Evolutionary conservation across 139 green algal genomes (phyloP), one percentile per base, ranked within the genome.

Genomic region (Coelastrella sp.): DNA sequence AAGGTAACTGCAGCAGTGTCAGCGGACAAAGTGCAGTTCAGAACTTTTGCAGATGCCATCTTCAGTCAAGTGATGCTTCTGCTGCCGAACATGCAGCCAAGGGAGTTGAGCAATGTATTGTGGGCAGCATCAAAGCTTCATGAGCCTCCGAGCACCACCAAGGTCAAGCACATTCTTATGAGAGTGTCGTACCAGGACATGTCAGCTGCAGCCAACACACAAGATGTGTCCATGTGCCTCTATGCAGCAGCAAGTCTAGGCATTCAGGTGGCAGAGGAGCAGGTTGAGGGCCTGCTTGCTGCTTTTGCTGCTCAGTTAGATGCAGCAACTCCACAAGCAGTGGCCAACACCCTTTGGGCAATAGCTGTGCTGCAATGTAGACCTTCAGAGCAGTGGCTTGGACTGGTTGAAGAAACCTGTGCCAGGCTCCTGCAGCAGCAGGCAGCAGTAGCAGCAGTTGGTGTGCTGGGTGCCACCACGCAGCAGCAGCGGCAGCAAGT

Each of bases 321-420:
- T 11, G 27, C n/a, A 57, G 85, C 85, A 22, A 57, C 85, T 19
- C 85, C 85, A 8, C 85, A 90, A 63, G 85, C 85, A 7, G 19
- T 90, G 10, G 85, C 85, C 7, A 90, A 90, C 59, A 90, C 59
- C 4, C 85, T 90, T 14, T 90, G 85, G 85, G 85, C 73, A 12
- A 57, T 90, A 12, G 85, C 85, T 15, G 61, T 76, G 24, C n/a
- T 90, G 73, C 85, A 90, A 73, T 68, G 84, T 59, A 25, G 59
- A 60, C 85, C 85, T 10, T 14, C 8, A 15, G 59, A 90, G 59
- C n/a, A 84, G 73, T 90, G 85, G 85, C 73, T 84, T 73, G 7
- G 0, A 7, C 6, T 15, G 65, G 7, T 83, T 7, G 85, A 84
- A 27, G 9, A 90, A 57, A 59, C 14, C n/a, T 74, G 85, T 59